Evolutionary conservation across 192 early-diverging fungal genomes (phyloP), one percentile per base, ranked within the genome.

Genomic region (Coemansia sp.): DNA sequence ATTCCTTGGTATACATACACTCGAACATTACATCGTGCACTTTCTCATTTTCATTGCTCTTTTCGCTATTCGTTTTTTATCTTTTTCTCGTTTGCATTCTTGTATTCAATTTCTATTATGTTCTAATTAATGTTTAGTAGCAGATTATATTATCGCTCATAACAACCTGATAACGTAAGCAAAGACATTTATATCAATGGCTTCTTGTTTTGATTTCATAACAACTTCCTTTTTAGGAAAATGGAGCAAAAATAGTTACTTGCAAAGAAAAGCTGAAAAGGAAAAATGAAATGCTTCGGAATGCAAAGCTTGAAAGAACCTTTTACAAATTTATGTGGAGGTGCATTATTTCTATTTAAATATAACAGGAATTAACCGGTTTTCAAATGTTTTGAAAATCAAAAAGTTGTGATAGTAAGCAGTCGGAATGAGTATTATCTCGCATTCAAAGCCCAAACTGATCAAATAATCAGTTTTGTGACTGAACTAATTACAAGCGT

Each of bases 341-440:
- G n/a, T n/a, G n/a, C n/a, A n/a, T n/a, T n/a, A n/a, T n/a, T n/a
- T n/a, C n/a, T n/a, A n/a, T n/a, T n/a, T n/a, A n/a, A n/a, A n/a
- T n/a, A n/a, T n/a, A n/a, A n/a, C n/a, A n/a, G n/a, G 2, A 15
- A 40, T 40, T 40, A 13, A 13, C 39, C 10, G 39, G 10, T 40
- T 40, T 12, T 25, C n/a, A 25, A 59, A 25, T 59, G 55, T 31
- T 58, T 58, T 58, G 55, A 58, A 18, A 21, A 34, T n/a, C n/a
- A 53, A 52, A 53, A 9, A 53, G 26, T 26, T 15, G 4, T 25
- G 26, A 26, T 21, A 10, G 51, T 30, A 29, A n/a, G 7, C 55
- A 57, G 21, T 12, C 55, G 33, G 55, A 16, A 10, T 34, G 2
- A 3, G 2, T 30, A 16, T 57, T 43, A 18, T 16, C 1, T 43